These are phyloP conservation scores for Heterobasidion parviporum DNA, from an alignment of 1,284 basidiomycete species.

Conservation along the genomic window DNA sequence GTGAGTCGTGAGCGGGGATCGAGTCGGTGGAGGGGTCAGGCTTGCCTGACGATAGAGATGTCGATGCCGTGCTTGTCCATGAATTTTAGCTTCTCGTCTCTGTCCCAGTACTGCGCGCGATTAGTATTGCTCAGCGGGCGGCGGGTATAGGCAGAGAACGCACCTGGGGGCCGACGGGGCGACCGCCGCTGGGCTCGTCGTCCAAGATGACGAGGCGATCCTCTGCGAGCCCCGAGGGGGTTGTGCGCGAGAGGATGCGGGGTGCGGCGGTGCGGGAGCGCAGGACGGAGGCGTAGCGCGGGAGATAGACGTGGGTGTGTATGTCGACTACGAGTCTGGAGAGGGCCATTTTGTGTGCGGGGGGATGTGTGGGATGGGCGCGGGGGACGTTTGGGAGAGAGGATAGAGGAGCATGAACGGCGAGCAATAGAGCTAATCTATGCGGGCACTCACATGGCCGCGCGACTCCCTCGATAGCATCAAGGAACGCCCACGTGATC, in stretches of 20 bases:
- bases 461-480: too few species aligned
- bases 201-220: constrained; percentile 71
- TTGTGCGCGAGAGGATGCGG: constrained; percentile 51
- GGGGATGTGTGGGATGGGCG: too few species aligned
- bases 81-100: constrained; percentile 67
- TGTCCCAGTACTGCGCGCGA: constrained; percentile 63
- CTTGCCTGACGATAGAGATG: constrained; percentile 57
- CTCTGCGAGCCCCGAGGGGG: constrained; percentile 35
- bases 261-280: constrained; percentile 55
- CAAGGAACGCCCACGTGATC: too few species aligned
- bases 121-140: constrained; percentile 10
- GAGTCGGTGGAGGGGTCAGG: background rate
- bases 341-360: constrained; percentile 1
- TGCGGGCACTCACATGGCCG: too few species aligned
- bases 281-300: constrained; percentile 60
- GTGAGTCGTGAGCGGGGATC: background rate
- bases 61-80: constrained; percentile 74
- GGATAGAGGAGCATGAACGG: too few species aligned
- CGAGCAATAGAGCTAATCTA: too few species aligned
- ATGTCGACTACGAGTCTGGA: background rate
- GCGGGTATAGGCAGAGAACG: constrained; percentile 14
- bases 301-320: constrained; percentile 55
- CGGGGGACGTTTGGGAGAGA: background rate
- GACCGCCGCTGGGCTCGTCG: constrained; percentile 68
- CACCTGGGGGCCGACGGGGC: constrained; percentile 58